A percentile compares a stretch with the other conserved stretches of the same genome.
phyloP scores from a whole-genome alignment of 441 rosid species.

The Croton laevigatus region DNA sequence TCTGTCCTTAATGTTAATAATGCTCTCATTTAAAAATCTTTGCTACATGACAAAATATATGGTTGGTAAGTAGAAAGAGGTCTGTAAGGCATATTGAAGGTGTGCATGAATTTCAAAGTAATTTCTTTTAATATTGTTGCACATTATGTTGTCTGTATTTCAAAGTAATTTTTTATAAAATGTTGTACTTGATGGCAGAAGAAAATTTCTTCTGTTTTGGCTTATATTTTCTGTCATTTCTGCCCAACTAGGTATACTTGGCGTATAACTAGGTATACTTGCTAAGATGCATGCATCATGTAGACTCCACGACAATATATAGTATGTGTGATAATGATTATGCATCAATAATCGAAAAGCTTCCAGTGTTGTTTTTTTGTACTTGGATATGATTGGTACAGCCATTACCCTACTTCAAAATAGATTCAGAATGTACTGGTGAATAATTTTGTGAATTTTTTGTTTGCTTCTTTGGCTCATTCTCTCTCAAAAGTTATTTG shows the following conservation, averaged over 20 bases:
- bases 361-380: neutral
- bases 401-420: neutral
- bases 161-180: neutral
- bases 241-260: neutral
- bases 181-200: neutral
- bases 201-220: neutral
- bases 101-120: neutral
- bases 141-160: neutral
- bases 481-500: neutral
- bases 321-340: too few relatives aligned
- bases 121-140: neutral
- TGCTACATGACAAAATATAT: neutral
- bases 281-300: neutral
- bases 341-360: neutral
- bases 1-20: neutral
- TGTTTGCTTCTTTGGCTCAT: neutral
- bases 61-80: conserved; percentile 6
- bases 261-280: too few relatives aligned
- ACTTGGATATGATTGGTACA: neutral
- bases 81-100: neutral
- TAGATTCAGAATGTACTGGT: neutral
- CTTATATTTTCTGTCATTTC: neutral
- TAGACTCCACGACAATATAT: neutral
- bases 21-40: neutral
- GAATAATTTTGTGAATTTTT: neutral